A percentile compares a stretch with the other conserved stretches of the same genome.
These are phyloP conservation scores for Phytophthora tubulina DNA, from an alignment of 352 stramenopile genomes.

Conservation along the genomic window DNA sequence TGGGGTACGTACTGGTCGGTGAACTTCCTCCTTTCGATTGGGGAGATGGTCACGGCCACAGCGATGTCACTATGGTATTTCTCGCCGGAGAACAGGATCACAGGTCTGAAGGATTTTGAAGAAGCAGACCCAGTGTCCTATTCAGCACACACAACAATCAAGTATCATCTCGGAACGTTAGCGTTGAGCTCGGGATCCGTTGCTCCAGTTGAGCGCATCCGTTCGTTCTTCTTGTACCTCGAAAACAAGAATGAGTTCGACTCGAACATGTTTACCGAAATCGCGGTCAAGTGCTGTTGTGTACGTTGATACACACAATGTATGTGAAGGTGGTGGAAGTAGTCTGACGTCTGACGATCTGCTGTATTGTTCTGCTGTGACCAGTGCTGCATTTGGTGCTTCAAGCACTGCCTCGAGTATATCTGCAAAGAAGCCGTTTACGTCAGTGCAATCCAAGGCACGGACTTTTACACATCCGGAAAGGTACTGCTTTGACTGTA, in stretches of 20 bases:
- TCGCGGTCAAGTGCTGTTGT: slow-evolving; percentile 73
- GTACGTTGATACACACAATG: slow-evolving; percentile 51
- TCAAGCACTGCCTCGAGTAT: slow-evolving; percentile 86
- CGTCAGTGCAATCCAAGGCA: slow-evolving; percentile 84
- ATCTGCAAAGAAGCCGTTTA: slow-evolving; percentile 88
- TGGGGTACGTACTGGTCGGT: slow-evolving; percentile 88
- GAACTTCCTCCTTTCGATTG: slow-evolving; percentile 70
- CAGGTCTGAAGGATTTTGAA: slow-evolving; percentile 62
- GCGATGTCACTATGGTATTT: slow-evolving; percentile 87
- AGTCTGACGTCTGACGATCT: slow-evolving; percentile 5
- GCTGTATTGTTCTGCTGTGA: slow-evolving; percentile 18
- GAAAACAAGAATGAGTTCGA: slow-evolving; percentile 87
- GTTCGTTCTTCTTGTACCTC: slow-evolving; percentile 83
- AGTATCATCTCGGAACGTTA: slow-evolving; percentile 79
- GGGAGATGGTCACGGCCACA: slow-evolving; percentile 82
- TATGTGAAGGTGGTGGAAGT: neutral
- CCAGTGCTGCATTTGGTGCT: slow-evolving; percentile 88
- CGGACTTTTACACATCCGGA: slow-evolving; percentile 76
- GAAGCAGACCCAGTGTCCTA: slow-evolving; percentile 74
- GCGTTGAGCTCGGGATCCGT: slow-evolving; percentile 72
- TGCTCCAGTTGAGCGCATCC: slow-evolving; percentile 69
- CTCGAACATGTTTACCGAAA: slow-evolving; percentile 63
- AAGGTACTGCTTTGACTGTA: slow-evolving; percentile 55
- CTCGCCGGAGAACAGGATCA: slow-evolving; percentile 66
- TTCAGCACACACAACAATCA: slow-evolving; percentile 64